Percentiles rank a stretch among this genome's conserved stretches.
phyloP scores from a whole-genome alignment of 2,329 filamentous ascomycete species.

The Purpureocillium lavendulum region DNA sequence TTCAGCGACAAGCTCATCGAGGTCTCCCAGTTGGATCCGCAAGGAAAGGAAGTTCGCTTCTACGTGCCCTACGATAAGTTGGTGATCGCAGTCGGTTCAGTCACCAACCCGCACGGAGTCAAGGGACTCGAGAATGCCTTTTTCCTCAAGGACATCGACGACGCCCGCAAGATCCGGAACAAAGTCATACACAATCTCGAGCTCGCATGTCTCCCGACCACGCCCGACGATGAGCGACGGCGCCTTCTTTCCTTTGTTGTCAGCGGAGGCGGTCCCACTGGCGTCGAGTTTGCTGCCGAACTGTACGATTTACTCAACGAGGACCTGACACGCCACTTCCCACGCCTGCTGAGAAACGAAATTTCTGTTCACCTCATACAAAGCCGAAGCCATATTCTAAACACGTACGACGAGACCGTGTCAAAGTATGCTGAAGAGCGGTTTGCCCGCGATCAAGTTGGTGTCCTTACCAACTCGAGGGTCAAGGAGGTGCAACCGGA shows the following conservation, averaged over 20 bases:
- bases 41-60: conserved; percentile 70
- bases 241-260: conserved; percentile 92
- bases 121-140: conserved; percentile 89
- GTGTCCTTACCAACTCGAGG: conserved; percentile 85
- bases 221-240: conserved; percentile 75
- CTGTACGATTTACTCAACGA: conserved; percentile 95
- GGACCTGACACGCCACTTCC: conserved; percentile 76
- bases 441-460: conserved; percentile 84
- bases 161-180: conserved; percentile 84
- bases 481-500: conserved; percentile 83
- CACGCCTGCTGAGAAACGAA: conserved; percentile 85
- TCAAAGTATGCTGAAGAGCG: conserved; percentile 87
- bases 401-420: conserved; percentile 94
- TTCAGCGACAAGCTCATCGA: conserved; percentile 90
- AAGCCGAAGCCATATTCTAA: conserved; percentile 87
- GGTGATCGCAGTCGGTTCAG: conserved; percentile 83
- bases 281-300: conserved; percentile 95
- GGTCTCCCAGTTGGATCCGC: conserved; percentile 61
- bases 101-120: conserved; percentile 91
- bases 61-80: conserved; percentile 98
- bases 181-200: conserved; percentile 85
- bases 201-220: conserved; percentile 85
- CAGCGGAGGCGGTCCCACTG: conserved; percentile 89
- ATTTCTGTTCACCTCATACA: conserved; percentile 97
- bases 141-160: conserved; percentile 91